Conservation (phyloP, 2,329 filamentous ascomycete species). For the Cladosporium sp. region DNA sequence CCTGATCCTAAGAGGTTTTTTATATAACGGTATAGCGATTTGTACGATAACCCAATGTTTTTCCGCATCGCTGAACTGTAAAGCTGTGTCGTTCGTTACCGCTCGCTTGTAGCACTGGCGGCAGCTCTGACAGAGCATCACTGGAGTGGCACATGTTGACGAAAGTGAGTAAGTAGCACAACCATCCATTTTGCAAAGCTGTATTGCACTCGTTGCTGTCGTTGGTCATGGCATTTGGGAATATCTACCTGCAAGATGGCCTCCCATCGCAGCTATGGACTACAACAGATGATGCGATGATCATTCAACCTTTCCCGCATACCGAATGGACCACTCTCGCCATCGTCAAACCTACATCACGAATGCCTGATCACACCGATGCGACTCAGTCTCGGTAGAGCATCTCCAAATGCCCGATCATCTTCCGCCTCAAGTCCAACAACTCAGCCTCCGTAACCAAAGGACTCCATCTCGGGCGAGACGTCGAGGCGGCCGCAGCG, state of each 20-base stretch:
- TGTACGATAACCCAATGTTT: slow-evolving; percentile 15
- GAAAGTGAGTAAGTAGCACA: too few relatives aligned
- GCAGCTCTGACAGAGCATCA: too few relatives aligned
- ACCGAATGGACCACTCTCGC: neutral
- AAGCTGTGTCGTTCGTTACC: neutral
- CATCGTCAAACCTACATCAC: neutral
- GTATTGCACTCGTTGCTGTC: too few relatives aligned
- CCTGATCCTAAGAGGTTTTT: neutral
- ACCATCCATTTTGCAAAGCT: too few relatives aligned
- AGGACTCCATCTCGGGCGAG: slow-evolving; percentile 30
- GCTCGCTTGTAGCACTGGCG: too few relatives aligned
- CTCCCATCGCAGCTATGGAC: neutral
- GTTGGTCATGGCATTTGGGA: neutral
- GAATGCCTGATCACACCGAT: neutral
- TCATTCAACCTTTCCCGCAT: neutral
- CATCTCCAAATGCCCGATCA: slow-evolving; percentile 41
- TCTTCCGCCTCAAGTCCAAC: slow-evolving; percentile 35
- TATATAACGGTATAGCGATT: slow-evolving; percentile 20
- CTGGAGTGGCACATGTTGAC: too few relatives aligned
- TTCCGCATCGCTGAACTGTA: neutral
- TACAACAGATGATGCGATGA: neutral
- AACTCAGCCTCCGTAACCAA: slow-evolving; percentile 37
- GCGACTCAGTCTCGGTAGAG: slow-evolving; percentile 39
- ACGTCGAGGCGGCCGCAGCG: slow-evolving; percentile 1
- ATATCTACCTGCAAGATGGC: neutral